A percentile compares a stretch with the other conserved stretches of the same genome.
Conservation (phyloP, 2,329 filamentous ascomycete species). For the Fusarium camptoceras region DNA sequence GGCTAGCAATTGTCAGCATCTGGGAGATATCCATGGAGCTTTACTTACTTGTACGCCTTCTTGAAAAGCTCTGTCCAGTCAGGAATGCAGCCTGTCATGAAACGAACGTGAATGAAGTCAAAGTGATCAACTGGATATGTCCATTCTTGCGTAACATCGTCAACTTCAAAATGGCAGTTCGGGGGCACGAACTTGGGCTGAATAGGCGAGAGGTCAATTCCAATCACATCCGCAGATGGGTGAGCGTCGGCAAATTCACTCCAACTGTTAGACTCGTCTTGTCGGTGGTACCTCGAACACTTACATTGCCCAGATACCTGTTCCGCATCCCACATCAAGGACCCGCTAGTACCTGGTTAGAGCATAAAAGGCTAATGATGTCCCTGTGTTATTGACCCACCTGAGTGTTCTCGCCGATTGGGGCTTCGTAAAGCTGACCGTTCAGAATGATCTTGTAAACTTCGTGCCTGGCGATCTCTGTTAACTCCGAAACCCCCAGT, state of each 20-base stretch:
- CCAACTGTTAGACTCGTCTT: not conserved
- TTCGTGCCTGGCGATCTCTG: conserved; percentile 34
- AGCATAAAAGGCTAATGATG: accelerated
- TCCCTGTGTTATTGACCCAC: not conserved
- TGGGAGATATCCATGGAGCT: conserved; percentile 46
- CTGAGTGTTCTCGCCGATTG: conserved; percentile 47
- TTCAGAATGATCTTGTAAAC: conserved; percentile 47
- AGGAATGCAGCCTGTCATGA: conserved; percentile 64
- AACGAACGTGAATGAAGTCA: conserved; percentile 69
- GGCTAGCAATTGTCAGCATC: conserved; percentile 33
- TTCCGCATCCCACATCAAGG: conserved; percentile 53
- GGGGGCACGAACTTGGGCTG: conserved; percentile 68
- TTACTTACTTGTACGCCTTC: conserved; percentile 58
- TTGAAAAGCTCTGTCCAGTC: conserved; percentile 64
- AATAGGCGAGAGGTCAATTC: conserved; percentile 69
- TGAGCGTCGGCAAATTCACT: conserved; percentile 54
- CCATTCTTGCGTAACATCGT: conserved; percentile 67
- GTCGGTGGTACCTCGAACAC: not conserved
- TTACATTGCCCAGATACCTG: conserved; percentile 54
- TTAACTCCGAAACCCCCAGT: accelerated
- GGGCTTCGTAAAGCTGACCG: conserved; percentile 50
- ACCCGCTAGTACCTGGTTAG: not conserved
- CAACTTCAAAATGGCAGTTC: conserved; percentile 73
- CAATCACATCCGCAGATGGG: conserved; percentile 60
- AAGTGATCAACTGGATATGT: conserved; percentile 61